Percentiles rank a stretch among this genome's conserved stretches.
Conservation (phyloP, 208 protist genomes). For the Trichomonas tenax region DNA sequence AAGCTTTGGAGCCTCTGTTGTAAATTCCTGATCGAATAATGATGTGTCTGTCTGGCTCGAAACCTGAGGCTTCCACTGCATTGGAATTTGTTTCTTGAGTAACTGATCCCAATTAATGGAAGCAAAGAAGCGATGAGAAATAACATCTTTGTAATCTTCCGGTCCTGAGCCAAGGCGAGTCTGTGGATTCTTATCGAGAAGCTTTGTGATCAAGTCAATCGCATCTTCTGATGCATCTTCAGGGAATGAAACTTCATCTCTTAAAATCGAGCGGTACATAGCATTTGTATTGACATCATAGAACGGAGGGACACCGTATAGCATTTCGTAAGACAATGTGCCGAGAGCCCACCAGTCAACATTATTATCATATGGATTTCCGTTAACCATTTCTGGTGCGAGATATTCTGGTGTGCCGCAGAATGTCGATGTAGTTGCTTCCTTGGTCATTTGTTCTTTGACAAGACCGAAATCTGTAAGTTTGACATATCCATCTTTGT, state of each 20-base stretch:
- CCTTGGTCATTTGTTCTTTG: neutral
- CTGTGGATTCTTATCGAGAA: slow-evolving; percentile 28
- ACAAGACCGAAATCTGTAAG: slow-evolving; percentile 13
- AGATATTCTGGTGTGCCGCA: slow-evolving; percentile 14
- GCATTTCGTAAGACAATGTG: slow-evolving; percentile 57
- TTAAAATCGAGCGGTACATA: slow-evolving; percentile 51
- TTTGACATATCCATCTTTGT: slow-evolving; percentile 17
- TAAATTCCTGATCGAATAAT: slow-evolving; percentile 32
- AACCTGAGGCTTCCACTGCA: slow-evolving; percentile 26
- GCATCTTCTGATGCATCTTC: slow-evolving; percentile 35
- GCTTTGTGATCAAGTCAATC: slow-evolving; percentile 34
- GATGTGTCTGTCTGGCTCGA: neutral
- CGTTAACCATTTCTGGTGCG: neutral
- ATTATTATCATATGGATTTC: slow-evolving; percentile 47
- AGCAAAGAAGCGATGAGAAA: slow-evolving; percentile 31
- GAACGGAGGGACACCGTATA: slow-evolving; percentile 52
- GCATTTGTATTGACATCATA: slow-evolving; percentile 46
- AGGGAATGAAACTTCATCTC: slow-evolving; percentile 38
- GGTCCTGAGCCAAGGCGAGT: slow-evolving; percentile 27
- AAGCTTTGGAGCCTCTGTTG: slow-evolving; percentile 14
- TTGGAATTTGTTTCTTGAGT: slow-evolving; percentile 14
- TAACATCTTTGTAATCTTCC: slow-evolving; percentile 39
- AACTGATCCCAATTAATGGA: slow-evolving; percentile 24
- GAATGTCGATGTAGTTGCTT: neutral
- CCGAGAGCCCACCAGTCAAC: slow-evolving; percentile 63